Evolutionary conservation across 805 yeast genomes (phyloP), one percentile per base, ranked within the genome.

Genomic region (Debaryomyces maramus): DNA sequence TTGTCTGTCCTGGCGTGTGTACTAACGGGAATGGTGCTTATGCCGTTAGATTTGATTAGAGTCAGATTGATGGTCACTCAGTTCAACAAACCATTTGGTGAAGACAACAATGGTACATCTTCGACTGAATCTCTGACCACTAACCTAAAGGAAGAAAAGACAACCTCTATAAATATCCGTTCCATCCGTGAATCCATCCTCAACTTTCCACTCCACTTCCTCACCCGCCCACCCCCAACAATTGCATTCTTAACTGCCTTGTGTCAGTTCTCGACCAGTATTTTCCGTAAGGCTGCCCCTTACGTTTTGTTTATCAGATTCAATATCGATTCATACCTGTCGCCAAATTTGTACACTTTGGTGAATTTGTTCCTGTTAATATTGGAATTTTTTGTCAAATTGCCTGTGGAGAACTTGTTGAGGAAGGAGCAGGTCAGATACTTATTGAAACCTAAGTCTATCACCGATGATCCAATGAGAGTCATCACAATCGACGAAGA

Each of bases 321-420:
- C 58, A 83, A 85, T 43, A 68, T 88, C 41, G 95, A 86, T 55
- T 72, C 78, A 37, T 79, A 77, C 57, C 73, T 77, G 40, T 73
- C 85, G 15, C 87, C 91, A 3, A 66, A 70, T 14, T 51, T 78
- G 18, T 85, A 77, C 62, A 80, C 82, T 19, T 46, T 82, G 6
- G 69, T 78, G 21, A 78, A 80, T 37, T 70, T 91, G 41, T 43
- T 74, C 1, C 71, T 86, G n/a, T 78, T 85, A 38, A 63, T 84
- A 15, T 41, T 79, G 34, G 95, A 88, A 49, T 70, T 91, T 28
- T 78, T 84, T 44, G 72, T 89, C 40, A 83, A 81, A 56, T 69
- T 93, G 45, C 99, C 99, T 3, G 75, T 89, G 37, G 99, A 91
- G 55, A 89, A 95, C 10, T 60, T 91, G 30, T 73, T 88, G 43